Evolutionary conservation across 2,329 filamentous ascomycete genomes (phyloP).

Genomic region (Emergomyces pasteurianus): DNA sequence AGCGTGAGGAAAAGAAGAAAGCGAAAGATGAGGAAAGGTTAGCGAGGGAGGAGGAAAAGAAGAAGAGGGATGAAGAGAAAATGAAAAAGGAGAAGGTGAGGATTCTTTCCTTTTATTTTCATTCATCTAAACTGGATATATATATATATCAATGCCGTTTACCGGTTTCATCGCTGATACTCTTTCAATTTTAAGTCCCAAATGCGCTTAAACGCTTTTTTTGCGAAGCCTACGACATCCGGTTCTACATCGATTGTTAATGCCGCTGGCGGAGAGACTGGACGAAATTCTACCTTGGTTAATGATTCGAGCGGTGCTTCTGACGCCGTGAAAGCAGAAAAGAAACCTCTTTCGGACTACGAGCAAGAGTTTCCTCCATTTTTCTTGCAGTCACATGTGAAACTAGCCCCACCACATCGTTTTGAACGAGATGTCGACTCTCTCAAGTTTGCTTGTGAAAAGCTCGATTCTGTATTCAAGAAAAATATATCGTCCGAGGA

Average conservation of each 20-base stretch:
- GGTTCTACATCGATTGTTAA: constrained; percentile 12
- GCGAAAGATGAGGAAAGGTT: constrained; percentile 26
- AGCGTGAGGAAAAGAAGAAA: constrained; percentile 34
- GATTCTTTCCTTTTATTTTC: background rate
- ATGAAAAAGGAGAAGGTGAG: constrained; percentile 37
- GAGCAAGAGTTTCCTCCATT: constrained; percentile 68
- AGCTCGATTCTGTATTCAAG: constrained; percentile 32
- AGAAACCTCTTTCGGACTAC: constrained; percentile 42
- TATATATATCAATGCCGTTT: constrained; percentile 12
- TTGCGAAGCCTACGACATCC: constrained; percentile 28
- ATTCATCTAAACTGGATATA: background rate
- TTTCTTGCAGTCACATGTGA: constrained; percentile 61
- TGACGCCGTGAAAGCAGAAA: constrained; percentile 13
- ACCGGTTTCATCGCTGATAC: constrained; percentile 17
- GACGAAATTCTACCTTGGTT: constrained; percentile 8
- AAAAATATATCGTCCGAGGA: constrained; percentile 10
- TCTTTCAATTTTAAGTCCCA: constrained; percentile 29
- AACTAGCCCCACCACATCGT: constrained; percentile 47
- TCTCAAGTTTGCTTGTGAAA: constrained; percentile 41
- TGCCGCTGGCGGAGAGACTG: constrained; percentile 7
- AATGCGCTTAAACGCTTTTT: constrained; percentile 41
- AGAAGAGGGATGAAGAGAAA: constrained; percentile 21
- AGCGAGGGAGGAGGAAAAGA: constrained; percentile 19
- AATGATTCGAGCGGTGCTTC: background rate
- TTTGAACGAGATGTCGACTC: constrained; percentile 49